Conservation (phyloP, 129 eudicot species). For the Flaveria trinervia region DNA sequence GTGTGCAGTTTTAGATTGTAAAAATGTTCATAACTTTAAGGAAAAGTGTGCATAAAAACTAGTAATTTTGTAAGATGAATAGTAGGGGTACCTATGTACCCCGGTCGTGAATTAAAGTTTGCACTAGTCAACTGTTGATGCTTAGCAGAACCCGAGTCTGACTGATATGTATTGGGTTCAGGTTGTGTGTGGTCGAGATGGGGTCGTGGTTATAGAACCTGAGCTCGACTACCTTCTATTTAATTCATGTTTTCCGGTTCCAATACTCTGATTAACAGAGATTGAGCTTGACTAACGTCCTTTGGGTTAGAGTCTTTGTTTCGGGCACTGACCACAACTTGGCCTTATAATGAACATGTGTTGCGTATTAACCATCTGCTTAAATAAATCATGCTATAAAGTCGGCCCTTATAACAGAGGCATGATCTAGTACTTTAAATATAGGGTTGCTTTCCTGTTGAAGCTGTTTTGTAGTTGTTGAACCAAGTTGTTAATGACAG, state of each 20-base stretch:
- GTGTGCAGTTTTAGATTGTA: conserved; percentile 42
- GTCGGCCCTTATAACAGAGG: too few species aligned
- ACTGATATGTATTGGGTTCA: conserved; percentile 7
- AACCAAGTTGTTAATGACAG: conserved; percentile 25
- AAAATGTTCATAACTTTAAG: conserved; percentile 15
- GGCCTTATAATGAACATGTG: neutral
- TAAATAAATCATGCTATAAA: too few species aligned
- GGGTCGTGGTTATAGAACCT: neutral
- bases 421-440: too few species aligned
- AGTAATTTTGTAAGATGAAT: conserved; percentile 22
- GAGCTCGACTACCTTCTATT: neutral
- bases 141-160: neutral
- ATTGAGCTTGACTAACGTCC: neutral
- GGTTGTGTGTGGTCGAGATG: neutral
- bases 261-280: neutral
- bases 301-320: neutral
- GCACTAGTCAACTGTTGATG: neutral
- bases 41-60: conserved; percentile 30
- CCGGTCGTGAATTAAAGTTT: conserved; percentile 21
- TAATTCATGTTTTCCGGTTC: neutral
- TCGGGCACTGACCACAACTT: neutral
- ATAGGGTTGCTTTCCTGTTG: too few species aligned
- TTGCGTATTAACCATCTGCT: too few species aligned
- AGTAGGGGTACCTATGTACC: neutral
- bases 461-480: neutral